phyloP scores from a whole-genome alignment of 805 yeast genomes.

The Grigorovia humatica region DNA sequence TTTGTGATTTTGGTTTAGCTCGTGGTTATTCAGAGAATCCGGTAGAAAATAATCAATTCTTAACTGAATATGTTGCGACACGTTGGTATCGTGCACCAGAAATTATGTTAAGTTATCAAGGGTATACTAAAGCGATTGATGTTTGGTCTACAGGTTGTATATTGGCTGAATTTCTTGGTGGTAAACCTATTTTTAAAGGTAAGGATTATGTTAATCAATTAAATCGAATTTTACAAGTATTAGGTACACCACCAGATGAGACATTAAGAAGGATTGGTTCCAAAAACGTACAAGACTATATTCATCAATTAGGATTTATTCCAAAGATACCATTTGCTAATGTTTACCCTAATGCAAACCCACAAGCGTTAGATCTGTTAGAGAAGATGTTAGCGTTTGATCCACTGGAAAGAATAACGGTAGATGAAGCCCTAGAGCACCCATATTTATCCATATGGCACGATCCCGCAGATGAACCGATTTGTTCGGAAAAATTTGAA shows the following conservation, averaged over 20 bases:
- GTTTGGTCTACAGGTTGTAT: constrained; percentile 98
- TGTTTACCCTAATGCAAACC: constrained; percentile 78
- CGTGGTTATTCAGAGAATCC: constrained; percentile 79
- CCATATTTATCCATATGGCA: constrained; percentile 88
- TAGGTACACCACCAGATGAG: constrained; percentile 86
- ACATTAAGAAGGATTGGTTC: constrained; percentile 67
- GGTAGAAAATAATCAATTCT: constrained; percentile 80
- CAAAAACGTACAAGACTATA: constrained; percentile 83
- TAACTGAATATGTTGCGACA: constrained; percentile 97
- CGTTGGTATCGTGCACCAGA: constrained; percentile 99
- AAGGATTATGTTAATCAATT: constrained; percentile 93
- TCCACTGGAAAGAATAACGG: constrained; percentile 75
- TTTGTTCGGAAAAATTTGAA: constrained; percentile 71
- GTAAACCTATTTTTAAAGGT: constrained; percentile 87
- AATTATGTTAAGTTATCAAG: constrained; percentile 88
- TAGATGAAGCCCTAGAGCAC: constrained; percentile 78
- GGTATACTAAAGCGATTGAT: constrained; percentile 93
- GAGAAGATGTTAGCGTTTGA: constrained; percentile 76
- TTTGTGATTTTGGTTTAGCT: constrained; percentile 94
- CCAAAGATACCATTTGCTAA: constrained; percentile 62
- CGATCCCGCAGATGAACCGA: constrained; percentile 86
- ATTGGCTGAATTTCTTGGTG: constrained; percentile 84
- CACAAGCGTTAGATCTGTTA: constrained; percentile 72
- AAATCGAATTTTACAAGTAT: constrained; percentile 70
- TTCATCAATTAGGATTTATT: constrained; percentile 75